Conservation (phyloP, 129 eudicot species). For the Saposhnikovia divaricata region DNA sequence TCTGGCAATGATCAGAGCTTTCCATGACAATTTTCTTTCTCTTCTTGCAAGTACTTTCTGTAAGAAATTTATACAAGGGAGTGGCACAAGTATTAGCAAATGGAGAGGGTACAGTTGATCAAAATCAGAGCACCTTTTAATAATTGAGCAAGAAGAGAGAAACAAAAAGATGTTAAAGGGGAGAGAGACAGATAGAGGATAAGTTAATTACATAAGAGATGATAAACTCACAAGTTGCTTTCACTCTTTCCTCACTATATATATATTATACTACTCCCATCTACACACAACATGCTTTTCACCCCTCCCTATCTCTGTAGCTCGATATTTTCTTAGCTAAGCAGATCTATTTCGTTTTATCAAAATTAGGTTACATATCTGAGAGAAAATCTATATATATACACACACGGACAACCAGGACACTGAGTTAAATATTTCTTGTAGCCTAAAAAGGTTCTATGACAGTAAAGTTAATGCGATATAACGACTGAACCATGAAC, state of each 20-base stretch:
- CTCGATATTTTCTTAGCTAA: neutral
- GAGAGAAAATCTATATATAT: neutral
- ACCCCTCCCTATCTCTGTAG: neutral
- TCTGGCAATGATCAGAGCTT: neutral
- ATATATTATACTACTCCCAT: constrained; percentile 6
- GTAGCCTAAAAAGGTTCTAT: neutral
- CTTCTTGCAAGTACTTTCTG: constrained; percentile 6
- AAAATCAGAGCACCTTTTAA: constrained; percentile 17
- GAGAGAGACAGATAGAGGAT: constrained; percentile 7
- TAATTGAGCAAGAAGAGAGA: constrained; percentile 28
- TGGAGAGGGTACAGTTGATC: constrained; percentile 24
- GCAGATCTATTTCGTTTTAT: neutral
- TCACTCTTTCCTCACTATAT: constrained; percentile 19
- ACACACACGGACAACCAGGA: neutral
- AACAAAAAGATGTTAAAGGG: neutral
- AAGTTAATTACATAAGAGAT: constrained; percentile 11
- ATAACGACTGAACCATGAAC: neutral
- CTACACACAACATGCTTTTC: constrained; percentile 10
- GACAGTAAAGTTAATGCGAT: neutral
- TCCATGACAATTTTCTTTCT: constrained; percentile 15
- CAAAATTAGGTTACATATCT: neutral
- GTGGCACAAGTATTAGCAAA: constrained; percentile 26
- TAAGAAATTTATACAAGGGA: neutral
- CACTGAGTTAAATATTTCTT: neutral
- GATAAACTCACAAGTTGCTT: constrained; percentile 30